A percentile compares a stretch with the other conserved stretches of the same genome.
Evolutionary conservation across 1,139 yeast genomes (phyloP).

Genomic region (Zygosaccharomyces sapae): DNA sequence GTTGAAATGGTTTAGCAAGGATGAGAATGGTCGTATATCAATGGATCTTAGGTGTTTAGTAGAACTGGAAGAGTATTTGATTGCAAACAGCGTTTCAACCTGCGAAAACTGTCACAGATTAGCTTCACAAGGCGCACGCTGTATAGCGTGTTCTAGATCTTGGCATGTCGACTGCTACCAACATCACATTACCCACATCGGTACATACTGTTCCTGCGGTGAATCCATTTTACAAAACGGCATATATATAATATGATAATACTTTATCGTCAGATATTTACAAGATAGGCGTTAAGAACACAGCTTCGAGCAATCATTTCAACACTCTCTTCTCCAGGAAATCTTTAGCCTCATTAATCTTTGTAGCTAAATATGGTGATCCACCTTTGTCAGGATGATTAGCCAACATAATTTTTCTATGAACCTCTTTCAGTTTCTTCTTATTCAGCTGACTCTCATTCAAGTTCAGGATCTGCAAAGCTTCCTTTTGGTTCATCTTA

Average conservation of each 20-base stretch:
- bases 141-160: slow-evolving; percentile 15
- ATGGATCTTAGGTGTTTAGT: slow-evolving; percentile 26
- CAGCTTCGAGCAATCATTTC: too few species aligned
- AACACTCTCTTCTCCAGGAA: slow-evolving; percentile 71
- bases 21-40: slow-evolving; percentile 25
- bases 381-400: slow-evolving; percentile 99
- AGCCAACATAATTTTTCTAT: slow-evolving; percentile 85
- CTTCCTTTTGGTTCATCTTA: slow-evolving; percentile 89
- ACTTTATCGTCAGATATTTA: too few species aligned
- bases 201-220: slow-evolving; percentile 25
- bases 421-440: slow-evolving; percentile 83
- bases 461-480: slow-evolving; percentile 78
- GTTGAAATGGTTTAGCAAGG: slow-evolving; percentile 30
- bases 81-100: slow-evolving; percentile 14
- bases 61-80: slow-evolving; percentile 30
- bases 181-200: slow-evolving; percentile 29
- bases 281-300: too few species aligned
- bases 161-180: slow-evolving; percentile 36
- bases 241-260: slow-evolving; percentile 22
- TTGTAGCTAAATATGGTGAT: slow-evolving; percentile 89
- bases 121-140: slow-evolving; percentile 28
- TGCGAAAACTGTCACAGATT: slow-evolving; percentile 26
- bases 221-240: slow-evolving; percentile 21
- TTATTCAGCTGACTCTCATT: slow-evolving; percentile 74
- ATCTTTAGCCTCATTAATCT: slow-evolving; percentile 95